Base-by-base conservation (phyloP, 2,329 filamentous ascomycete species). In the Colletotrichum somersetense region DNA sequence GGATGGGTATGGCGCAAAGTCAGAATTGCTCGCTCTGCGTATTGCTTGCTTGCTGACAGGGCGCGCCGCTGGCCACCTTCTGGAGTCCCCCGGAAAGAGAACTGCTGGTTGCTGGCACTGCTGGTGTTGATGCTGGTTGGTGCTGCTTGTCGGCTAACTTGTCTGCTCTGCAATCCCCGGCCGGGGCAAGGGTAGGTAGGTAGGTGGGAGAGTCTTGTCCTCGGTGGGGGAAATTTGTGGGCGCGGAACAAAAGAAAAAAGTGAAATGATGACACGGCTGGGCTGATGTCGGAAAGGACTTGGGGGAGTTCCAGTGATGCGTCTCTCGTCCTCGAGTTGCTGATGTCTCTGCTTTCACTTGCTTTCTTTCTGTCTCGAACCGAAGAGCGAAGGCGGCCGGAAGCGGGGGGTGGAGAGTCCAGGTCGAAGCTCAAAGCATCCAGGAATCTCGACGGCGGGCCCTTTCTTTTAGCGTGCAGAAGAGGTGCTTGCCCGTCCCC, bases 401-500 rank as follows among this genome's bases (percentile, higher is more conserved):
- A 72, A 70, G 66, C 59, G 59, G 66, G 59, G 66, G 66, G 70
- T 72, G 70, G 70, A 72, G 61, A 70, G 70, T 46, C 50, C 50
- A 64, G 48, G 59, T 65, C 40, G 70, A 72, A 72, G 70, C 66
- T 72, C 66, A 72, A 61, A 65, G 57, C 70, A 72, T 64, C 55
- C 53, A 56, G 55, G 50, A 72, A 40, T 72, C 55, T 67, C 61
- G 70, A 65, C 48, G 70, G 70, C 70, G 66, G 66, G 61, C 70
- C 70, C 66, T 70, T 59, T 72, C 66, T 70, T 72, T 70, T 72
- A 72, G 70, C 70, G 70, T 72, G 66, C 66, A 72, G 70, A 70
- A 44, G 46, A 44, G 42, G 58, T 26, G 42, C 52, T 26, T 64
- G 59, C 50, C 30, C 48, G 55, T 72, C 70, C 70, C 66, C 70